phyloP scores from a whole-genome alignment of 2,329 filamentous ascomycete genomes.

The Epichloe glyceriae region DNA sequence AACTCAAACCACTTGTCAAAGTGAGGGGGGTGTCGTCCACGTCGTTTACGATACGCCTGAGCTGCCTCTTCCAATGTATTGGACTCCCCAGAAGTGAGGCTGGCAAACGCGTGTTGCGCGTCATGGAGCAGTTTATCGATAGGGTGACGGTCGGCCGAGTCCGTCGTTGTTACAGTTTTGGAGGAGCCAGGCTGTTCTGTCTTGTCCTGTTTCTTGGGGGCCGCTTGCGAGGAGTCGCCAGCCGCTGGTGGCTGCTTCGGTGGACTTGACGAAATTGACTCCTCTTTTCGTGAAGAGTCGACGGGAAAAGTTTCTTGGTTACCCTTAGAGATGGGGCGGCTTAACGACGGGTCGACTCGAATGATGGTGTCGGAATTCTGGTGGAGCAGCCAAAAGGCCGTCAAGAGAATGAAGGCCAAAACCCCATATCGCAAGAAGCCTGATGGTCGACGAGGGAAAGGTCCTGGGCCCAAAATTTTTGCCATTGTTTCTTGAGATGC shows the following conservation, averaged over 20 bases:
- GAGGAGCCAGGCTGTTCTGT: conserved; percentile 1
- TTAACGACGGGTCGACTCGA: neutral
- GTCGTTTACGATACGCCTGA: conserved; percentile 40
- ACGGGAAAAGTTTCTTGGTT: neutral
- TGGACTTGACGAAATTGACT: neutral
- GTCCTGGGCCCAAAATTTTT: conserved; percentile 6
- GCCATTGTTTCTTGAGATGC: conserved; percentile 2
- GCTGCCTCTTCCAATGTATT: conserved; percentile 41
- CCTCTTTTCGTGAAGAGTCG: neutral
- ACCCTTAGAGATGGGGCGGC: neutral
- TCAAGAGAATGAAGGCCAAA: conserved; percentile 22
- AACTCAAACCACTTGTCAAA: conserved; percentile 49
- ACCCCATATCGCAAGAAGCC: conserved; percentile 29
- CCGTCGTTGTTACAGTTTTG: neutral
- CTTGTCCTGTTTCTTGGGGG: neutral
- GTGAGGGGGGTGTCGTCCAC: conserved; percentile 48
- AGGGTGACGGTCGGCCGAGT: conserved; percentile 24
- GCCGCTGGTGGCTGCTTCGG: neutral
- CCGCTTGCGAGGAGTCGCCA: neutral
- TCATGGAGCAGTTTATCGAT: conserved; percentile 39
- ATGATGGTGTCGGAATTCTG: conserved; percentile 7
- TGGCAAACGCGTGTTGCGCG: conserved; percentile 27
- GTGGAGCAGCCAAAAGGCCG: conserved; percentile 18
- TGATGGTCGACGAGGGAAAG: conserved; percentile 16
- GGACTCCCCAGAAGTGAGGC: conserved; percentile 30